Conservation (phyloP, 2,329 filamentous ascomycete genomes). For the Xylaria sp. region DNA sequence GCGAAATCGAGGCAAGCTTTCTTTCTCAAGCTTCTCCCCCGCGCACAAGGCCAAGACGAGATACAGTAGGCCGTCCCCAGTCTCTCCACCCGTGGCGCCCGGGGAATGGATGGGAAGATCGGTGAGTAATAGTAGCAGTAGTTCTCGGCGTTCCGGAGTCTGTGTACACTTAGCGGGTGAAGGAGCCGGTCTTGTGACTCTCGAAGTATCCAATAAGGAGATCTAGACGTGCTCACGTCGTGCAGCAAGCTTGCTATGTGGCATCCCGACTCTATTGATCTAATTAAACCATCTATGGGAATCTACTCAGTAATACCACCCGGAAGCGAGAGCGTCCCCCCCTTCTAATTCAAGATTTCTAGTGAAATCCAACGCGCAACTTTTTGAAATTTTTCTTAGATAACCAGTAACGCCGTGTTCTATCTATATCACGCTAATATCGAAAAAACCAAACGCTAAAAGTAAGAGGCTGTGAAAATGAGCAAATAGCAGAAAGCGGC, state of each 20-base stretch:
- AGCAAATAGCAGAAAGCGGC: not conserved
- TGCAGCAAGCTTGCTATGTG: not conserved
- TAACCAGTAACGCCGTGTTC: slow-evolving; percentile 25
- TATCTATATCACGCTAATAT: slow-evolving; percentile 4
- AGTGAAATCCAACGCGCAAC: not conserved
- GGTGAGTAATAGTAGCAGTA: not conserved
- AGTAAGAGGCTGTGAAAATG: not conserved
- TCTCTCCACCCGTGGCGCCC: not conserved
- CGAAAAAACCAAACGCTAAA: not conserved
- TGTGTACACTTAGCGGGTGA: slow-evolving; percentile 1
- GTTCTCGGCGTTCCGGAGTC: not conserved
- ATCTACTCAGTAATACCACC: not conserved
- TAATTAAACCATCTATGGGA: slow-evolving; percentile 17
- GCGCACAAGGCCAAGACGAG: slow-evolving; percentile 2
- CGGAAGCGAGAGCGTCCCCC: not conserved
- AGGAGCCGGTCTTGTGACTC: slow-evolving; percentile 16
- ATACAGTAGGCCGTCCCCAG: not conserved
- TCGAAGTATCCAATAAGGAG: not conserved
- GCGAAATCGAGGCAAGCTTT: slow-evolving; percentile 10
- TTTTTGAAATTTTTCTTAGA: slow-evolving; percentile 5
- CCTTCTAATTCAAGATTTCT: not conserved
- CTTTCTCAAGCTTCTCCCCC: not conserved
- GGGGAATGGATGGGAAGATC: slow-evolving; percentile 7
- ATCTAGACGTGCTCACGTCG: not conserved
- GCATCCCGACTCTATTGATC: slow-evolving; percentile 10